Base-by-base conservation (phyloP, 192 early-diverging fungal genomes). In the Umbelopsis ramanniana region DNA sequence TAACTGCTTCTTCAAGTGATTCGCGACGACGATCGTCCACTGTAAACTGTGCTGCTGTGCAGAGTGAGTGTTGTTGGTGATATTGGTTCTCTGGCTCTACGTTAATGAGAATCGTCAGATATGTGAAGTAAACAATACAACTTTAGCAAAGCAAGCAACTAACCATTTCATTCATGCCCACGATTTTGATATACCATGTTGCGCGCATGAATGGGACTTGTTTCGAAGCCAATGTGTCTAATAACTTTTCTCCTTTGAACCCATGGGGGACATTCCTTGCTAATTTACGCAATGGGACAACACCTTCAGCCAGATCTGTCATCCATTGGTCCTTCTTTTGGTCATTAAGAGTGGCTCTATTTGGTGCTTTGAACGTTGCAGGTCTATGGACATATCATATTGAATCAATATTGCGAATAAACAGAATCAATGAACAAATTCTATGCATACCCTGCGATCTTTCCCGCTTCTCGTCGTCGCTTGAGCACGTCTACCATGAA, bases 111-210 rank as follows among this genome's bases (percentile, higher is more conserved):
- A 12, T 24, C 0, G 23, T 54, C 23, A 54, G 23, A 43, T 8
- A 43, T 43, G 29, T 2, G 6, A 12, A 43, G 11, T 43, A 11
- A 43, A 43, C 40, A 43, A 43, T 7, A 43, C 40, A 43, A 11
- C 40, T 43, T 43, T 43, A 43, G 29, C 40, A 4, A 43, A 6
- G 40, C 40, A 43, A 11, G 40, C 21, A 68, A 55, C 52, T 76
- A 70, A 80, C 79, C 84, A 91, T 88, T 74, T 89, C 89, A 26
- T 85, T 85, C 26, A 89, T 72, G 8, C 89, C 90, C 12, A 88
- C 83, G 26, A 91, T 81, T 46, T 90, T 87, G 26, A 92, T 90
- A 43, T 86, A 89, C 92, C 92, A 93, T 9, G 90, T 73, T 0
- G 92, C 89, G 14, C 91, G 80, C 23, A 83, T 73, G 48, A 90